Conservation (phyloP, 306 rosid genomes). For the Quercus dentata region DNA sequence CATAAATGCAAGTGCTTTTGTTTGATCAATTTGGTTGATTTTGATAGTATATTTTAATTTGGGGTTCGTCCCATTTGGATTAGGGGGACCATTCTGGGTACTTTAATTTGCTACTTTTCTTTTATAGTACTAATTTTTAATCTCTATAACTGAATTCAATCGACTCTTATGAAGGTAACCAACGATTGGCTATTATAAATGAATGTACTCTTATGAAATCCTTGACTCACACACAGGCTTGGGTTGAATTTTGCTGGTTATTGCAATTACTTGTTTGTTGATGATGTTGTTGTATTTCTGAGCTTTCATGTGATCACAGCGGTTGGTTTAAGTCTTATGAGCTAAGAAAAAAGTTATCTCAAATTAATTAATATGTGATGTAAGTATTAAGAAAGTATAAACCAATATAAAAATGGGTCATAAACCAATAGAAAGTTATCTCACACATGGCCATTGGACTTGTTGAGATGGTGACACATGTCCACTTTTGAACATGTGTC, state of each 20-base stretch:
- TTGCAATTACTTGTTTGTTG: constrained; percentile 37
- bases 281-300: constrained; percentile 28
- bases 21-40: constrained; percentile 15
- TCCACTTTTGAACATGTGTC: too few relatives aligned
- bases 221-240: constrained; percentile 48
- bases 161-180: constrained; percentile 29
- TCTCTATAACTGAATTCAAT: constrained; percentile 15
- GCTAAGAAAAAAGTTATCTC: background rate
- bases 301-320: constrained; percentile 49
- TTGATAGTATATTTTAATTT: constrained; percentile 17
- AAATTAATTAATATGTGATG: too few relatives aligned
- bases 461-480: too few relatives aligned
- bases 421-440: too few relatives aligned
- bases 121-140: background rate
- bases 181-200: constrained; percentile 33
- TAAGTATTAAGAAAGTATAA: too few relatives aligned
- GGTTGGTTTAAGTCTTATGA: constrained; percentile 21
- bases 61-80: constrained; percentile 15
- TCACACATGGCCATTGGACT: too few relatives aligned
- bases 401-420: too few relatives aligned
- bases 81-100: constrained; percentile 17
- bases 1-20: constrained; percentile 3
- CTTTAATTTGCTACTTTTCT: background rate
- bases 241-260: constrained; percentile 49
- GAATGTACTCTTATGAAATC: constrained; percentile 36